Evolutionary conservation across 1,284 basidiomycete species (phyloP).

Genomic region (Sanghuangporus weigelae): DNA sequence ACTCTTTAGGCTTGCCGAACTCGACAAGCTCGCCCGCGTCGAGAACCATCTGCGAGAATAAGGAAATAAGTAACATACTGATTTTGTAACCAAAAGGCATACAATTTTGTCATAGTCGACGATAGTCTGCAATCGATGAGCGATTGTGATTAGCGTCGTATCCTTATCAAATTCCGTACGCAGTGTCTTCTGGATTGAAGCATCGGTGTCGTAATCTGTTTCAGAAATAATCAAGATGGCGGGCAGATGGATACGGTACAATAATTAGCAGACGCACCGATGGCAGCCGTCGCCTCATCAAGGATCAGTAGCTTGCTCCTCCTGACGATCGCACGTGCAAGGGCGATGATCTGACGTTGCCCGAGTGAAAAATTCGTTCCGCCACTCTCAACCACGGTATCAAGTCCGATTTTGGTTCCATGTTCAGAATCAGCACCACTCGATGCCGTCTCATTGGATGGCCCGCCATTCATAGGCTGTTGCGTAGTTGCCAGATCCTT

Average conservation of each 20-base stretch:
- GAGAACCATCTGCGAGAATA: slow-evolving; percentile 27
- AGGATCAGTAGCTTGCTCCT: slow-evolving; percentile 28
- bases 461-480: slow-evolving; percentile 24
- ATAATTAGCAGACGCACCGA: slow-evolving; percentile 28
- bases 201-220: slow-evolving; percentile 22
- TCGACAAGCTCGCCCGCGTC: slow-evolving; percentile 30
- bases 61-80: neutral
- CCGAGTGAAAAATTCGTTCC: slow-evolving; percentile 17
- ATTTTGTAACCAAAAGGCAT: slow-evolving; percentile 3
- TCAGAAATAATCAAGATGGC: neutral
- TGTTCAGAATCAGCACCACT: slow-evolving; percentile 30
- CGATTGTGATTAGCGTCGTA: slow-evolving; percentile 31
- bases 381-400: slow-evolving; percentile 13
- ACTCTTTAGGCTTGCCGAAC: slow-evolving; percentile 14
- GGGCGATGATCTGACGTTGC: slow-evolving; percentile 35
- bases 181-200: slow-evolving; percentile 20
- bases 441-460: slow-evolving; percentile 39
- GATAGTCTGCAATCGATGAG: slow-evolving; percentile 33
- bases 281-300: slow-evolving; percentile 29
- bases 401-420: slow-evolving; percentile 6
- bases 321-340: slow-evolving; percentile 35
- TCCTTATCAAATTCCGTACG: slow-evolving; percentile 22
- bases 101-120: slow-evolving; percentile 32
- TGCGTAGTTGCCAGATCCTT: slow-evolving; percentile 9
- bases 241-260: slow-evolving; percentile 12